phyloP scores from a whole-genome alignment of 345 rosid genomes.

The Syzygium aromaticum region DNA sequence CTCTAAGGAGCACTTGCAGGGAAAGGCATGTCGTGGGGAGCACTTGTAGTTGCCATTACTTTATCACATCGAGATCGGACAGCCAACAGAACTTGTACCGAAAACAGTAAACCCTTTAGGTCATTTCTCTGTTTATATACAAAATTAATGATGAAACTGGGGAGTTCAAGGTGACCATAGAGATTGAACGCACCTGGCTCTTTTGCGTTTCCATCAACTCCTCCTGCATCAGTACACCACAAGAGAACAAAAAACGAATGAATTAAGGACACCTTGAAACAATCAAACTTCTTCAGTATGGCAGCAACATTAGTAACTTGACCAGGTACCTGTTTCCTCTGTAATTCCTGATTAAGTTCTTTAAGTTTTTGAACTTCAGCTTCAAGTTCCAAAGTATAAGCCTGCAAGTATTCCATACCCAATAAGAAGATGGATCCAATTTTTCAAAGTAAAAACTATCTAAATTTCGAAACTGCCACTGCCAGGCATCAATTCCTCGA shows the following conservation, averaged over 20 bases:
- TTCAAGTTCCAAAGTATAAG: slow-evolving; percentile 4
- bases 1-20: neutral
- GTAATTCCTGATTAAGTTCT: slow-evolving; percentile 1
- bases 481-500: neutral
- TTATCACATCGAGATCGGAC: neutral
- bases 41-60: neutral
- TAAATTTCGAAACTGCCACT: neutral
- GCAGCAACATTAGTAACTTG: neutral
- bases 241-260: neutral
- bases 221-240: neutral
- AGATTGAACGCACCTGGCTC: slow-evolving; percentile 7
- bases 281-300: neutral
- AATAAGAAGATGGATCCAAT: neutral
- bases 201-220: slow-evolving; percentile 11
- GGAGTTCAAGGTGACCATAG: neutral
- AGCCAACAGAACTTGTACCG: neutral
- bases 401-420: neutral
- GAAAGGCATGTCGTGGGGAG: neutral
- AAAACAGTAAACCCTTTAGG: neutral
- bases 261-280: neutral
- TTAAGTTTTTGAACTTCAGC: slow-evolving; percentile 1
- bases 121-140: neutral
- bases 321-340: slow-evolving; percentile 1
- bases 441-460: neutral
- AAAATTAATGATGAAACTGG: neutral